Evolutionary conservation across 2,329 filamentous ascomycete species (phyloP).

Genomic region (Neophaeococcomyces aloes): DNA sequence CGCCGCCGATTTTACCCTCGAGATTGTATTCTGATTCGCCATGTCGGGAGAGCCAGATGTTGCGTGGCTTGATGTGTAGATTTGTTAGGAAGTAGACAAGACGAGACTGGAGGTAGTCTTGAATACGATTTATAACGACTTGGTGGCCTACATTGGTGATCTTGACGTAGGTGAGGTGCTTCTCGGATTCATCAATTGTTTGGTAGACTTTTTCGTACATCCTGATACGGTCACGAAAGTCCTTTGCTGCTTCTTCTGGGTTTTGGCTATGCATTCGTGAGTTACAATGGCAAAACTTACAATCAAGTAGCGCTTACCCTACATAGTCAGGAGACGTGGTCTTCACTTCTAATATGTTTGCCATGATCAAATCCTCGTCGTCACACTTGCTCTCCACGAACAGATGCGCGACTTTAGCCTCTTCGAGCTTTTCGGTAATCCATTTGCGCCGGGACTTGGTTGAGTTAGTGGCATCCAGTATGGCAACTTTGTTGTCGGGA

Average conservation of each 20-base stretch:
- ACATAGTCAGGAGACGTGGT: slow-evolving; percentile 90
- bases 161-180: slow-evolving; percentile 85
- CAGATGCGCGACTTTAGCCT: slow-evolving; percentile 69
- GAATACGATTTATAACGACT: slow-evolving; percentile 95
- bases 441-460: slow-evolving; percentile 81
- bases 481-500: slow-evolving; percentile 71
- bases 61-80: slow-evolving; percentile 89
- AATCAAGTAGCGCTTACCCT: slow-evolving; percentile 9
- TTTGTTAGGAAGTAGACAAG: slow-evolving; percentile 99
- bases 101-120: slow-evolving; percentile 90
- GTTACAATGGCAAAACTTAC: neutral
- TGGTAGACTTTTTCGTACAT: slow-evolving; percentile 98
- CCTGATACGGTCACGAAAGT: slow-evolving; percentile 87
- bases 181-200: slow-evolving; percentile 82
- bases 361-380: slow-evolving; percentile 91
- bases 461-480: slow-evolving; percentile 93
- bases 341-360: slow-evolving; percentile 96
- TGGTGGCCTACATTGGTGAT: slow-evolving; percentile 93
- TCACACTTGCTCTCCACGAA: slow-evolving; percentile 98
- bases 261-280: slow-evolving; percentile 58
- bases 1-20: slow-evolving; percentile 81
- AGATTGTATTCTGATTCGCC: slow-evolving; percentile 92
- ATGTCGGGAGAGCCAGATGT: slow-evolving; percentile 95
- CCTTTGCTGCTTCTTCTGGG: slow-evolving; percentile 76
- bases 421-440: slow-evolving; percentile 71